Base-by-base conservation (phyloP, 257 asterid species). In the Jasminum sambac region DNA sequence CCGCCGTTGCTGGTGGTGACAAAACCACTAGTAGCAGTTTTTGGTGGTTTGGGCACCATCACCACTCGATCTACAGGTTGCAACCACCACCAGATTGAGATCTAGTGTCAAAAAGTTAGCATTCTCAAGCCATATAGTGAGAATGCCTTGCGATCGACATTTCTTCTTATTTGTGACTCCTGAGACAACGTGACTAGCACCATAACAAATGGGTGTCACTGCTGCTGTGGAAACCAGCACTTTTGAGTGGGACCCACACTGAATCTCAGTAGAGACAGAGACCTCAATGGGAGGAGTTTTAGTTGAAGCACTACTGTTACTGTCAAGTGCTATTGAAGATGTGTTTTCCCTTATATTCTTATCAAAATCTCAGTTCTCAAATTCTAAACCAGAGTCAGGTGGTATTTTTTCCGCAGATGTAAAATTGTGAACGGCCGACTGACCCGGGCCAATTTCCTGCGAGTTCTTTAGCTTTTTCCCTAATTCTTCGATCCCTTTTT, bases 241-340 rank as follows among this genome's bases (percentile, higher is more conserved):
- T 68, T 67, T 73, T 1, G 87, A 73, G 25, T 64, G 74, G 12
- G 87, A 72, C 21, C 85, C 83, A 23, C 57, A 76, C 68, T 86
- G 96, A 59, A 90, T 84, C 71, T 93, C 96, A 67, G 98, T 96
- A 64, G 98, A 93, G 11, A 85, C 74, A 11, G 97, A 93, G 38
- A 90, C 86, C 82, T 87, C 96, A 71, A 90, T 70, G 11, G 98
- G 97, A 48, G 98, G 97, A 36, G 96, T 90, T 75, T 78, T 83
- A 69, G 69, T 81, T 74, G 70, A 63, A 74, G 5, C 42, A 57
- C 57, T 71, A 71, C 70, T 59, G 70, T 59, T 10, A 60, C 25
- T 21, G 74, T 61, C 41, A 30, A 11, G 66, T 38, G 34, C 37
- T 62, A 57, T 72, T 34, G 60, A 41, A 63, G 65, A 48, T 65